Evolutionary conservation across 441 rosid genomes (phyloP).

Genomic region (Brassica balearica): DNA sequence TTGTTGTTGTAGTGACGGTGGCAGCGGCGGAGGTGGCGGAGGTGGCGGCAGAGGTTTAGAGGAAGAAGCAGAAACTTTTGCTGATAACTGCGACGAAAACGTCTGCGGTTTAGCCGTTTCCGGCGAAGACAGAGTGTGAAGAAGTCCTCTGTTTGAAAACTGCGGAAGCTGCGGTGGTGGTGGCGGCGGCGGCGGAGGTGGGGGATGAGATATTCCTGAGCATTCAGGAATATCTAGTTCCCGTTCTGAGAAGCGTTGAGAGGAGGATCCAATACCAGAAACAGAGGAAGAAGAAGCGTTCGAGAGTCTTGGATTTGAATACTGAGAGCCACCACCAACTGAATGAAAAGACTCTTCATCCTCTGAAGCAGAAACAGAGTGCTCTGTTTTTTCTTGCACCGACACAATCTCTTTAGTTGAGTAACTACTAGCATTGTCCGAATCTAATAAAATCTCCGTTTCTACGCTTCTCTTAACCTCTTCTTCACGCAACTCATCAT

Average conservation of each 20-base stretch:
- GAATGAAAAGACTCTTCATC: slow-evolving; percentile 74
- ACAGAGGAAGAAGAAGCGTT: slow-evolving; percentile 60
- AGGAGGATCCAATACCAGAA: slow-evolving; percentile 50
- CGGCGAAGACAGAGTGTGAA: slow-evolving; percentile 12
- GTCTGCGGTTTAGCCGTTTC: slow-evolving; percentile 25
- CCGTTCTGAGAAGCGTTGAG: slow-evolving; percentile 46
- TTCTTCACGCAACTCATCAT: slow-evolving; percentile 42
- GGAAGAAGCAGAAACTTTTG: slow-evolving; percentile 41
- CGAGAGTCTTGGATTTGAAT: slow-evolving; percentile 60
- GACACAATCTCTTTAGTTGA: slow-evolving; percentile 75
- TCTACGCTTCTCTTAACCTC: slow-evolving; percentile 45
- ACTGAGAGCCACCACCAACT: slow-evolving; percentile 56
- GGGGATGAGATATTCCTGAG: slow-evolving; percentile 38
- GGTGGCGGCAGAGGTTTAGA: slow-evolving; percentile 54
- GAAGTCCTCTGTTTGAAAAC: slow-evolving; percentile 19
- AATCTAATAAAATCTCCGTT: slow-evolving; percentile 45
- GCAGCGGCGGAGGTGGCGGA: slow-evolving; percentile 64
- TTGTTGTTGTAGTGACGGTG: slow-evolving; percentile 56
- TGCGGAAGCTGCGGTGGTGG: slow-evolving; percentile 59
- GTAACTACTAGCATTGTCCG: slow-evolving; percentile 57
- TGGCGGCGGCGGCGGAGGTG: slow-evolving; percentile 53
- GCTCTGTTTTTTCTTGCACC: slow-evolving; percentile 52
- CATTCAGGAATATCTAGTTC: slow-evolving; percentile 40
- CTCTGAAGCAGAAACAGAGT: slow-evolving; percentile 41
- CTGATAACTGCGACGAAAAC: slow-evolving; percentile 41